Evolutionary conservation across 495 filamentous ascomycete species (phyloP).

Genomic region (Aspergillus nanangensis): DNA sequence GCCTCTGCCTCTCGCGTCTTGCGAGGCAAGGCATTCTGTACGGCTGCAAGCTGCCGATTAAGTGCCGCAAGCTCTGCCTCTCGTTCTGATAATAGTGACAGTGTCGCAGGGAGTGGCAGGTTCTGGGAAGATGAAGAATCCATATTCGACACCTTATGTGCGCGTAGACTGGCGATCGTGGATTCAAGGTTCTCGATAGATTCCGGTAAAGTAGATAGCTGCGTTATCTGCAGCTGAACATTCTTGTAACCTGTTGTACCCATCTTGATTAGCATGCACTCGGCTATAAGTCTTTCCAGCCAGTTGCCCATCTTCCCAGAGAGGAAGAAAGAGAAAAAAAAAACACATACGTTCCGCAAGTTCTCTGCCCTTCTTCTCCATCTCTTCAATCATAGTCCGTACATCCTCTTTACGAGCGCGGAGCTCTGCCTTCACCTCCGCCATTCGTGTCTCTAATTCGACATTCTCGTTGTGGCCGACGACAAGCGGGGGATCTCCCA

Average conservation of each 20-base stretch:
- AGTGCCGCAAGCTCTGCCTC: conserved; percentile 60
- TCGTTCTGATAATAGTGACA: conserved; percentile 44
- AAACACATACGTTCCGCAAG: conserved; percentile 48
- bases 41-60: conserved; percentile 61
- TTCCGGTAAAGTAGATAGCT: conserved; percentile 56
- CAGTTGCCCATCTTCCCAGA: not conserved
- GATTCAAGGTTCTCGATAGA: conserved; percentile 59
- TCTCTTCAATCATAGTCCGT: conserved; percentile 60
- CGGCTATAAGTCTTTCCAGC: too few relatives aligned
- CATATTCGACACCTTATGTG: conserved; percentile 37
- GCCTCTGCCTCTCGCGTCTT: conserved; percentile 69
- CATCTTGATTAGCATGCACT: too few relatives aligned
- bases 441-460: conserved; percentile 67
- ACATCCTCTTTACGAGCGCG: conserved; percentile 78
- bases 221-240: conserved; percentile 56
- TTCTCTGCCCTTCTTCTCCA: conserved; percentile 64
- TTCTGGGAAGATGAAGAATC: conserved; percentile 33
- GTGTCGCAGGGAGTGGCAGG: conserved; percentile 34
- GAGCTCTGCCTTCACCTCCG: conserved; percentile 67
- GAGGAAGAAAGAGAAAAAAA: too few relatives aligned
- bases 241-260: conserved; percentile 59
- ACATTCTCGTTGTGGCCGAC: conserved; percentile 79
- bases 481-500: conserved; percentile 81
- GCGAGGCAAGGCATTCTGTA: conserved; percentile 61
- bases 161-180: conserved; percentile 51